A percentile compares a stretch with the other conserved stretches of the same genome.
Conservation (phyloP, 805 yeast genomes). For the Pichia rugopelliculosa region DNA sequence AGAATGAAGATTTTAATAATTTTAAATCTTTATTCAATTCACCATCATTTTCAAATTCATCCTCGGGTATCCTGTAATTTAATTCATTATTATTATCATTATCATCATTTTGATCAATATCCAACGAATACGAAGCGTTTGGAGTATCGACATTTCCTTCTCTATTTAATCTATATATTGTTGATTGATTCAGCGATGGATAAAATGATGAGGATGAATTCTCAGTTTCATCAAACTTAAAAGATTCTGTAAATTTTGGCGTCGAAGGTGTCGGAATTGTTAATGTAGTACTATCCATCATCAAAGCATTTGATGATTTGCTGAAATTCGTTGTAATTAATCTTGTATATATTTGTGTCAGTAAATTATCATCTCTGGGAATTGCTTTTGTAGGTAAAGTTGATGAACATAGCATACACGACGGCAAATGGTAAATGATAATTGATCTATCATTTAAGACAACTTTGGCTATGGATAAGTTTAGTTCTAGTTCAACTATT, state of each 20-base stretch:
- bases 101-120: too few species aligned
- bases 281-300: background rate
- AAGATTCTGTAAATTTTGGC: constrained; percentile 2
- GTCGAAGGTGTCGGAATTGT: background rate
- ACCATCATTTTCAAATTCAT: background rate
- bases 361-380: constrained; percentile 17
- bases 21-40: background rate
- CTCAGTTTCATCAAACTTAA: constrained; percentile 1
- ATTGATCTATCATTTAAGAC: constrained; percentile 3
- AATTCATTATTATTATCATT: background rate
- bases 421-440: constrained; percentile 18
- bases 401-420: constrained; percentile 19
- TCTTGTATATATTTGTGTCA: constrained; percentile 17
- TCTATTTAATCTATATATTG: background rate
- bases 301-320: background rate
- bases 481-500: constrained; percentile 30
- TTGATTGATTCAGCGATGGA: background rate
- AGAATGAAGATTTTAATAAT: background rate
- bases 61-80: background rate
- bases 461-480: constrained; percentile 1
- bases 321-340: background rate
- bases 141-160: background rate
- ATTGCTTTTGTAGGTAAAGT: constrained; percentile 12
- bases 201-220: background rate
- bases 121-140: background rate